Conservation (phyloP, 2,329 filamentous ascomycete species). For the Fonsecaea pedrosoi region DNA sequence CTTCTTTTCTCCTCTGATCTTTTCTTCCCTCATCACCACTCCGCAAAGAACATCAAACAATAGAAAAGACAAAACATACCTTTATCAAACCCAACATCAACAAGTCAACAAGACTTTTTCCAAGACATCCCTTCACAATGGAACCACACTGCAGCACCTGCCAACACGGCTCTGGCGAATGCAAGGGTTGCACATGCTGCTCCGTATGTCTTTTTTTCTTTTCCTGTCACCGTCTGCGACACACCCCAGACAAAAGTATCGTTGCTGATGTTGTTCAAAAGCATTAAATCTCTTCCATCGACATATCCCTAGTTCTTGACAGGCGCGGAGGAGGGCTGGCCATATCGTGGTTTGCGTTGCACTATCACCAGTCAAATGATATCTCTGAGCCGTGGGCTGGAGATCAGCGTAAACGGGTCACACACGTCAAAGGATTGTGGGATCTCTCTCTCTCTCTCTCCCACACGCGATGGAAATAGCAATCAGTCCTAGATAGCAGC, state of each 20-base stretch:
- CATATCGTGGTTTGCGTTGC: no score
- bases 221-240: not conserved
- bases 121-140: not conserved
- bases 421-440: not conserved
- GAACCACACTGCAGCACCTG: conserved; percentile 4
- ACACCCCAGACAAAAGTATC: not conserved
- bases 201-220: not conserved
- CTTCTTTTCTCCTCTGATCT: not conserved
- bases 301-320: not conserved
- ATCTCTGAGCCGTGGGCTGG: not conserved
- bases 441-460: not conserved
- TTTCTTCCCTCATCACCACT: not conserved
- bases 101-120: conserved; percentile 1
- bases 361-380: no score
- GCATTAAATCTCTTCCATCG: not conserved
- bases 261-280: not conserved
- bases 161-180: conserved; percentile 1
- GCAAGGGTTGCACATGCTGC: conserved; percentile 5
- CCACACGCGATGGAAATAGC: not conserved
- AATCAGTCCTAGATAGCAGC: not conserved
- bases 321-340: no score
- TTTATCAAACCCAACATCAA: not conserved
- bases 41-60: not conserved
- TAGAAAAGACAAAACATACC: not conserved
- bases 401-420: not conserved